These are phyloP conservation scores for Kodamaea fungicola DNA, from an alignment of 1,139 yeast genomes.

Conservation along the genomic window DNA sequence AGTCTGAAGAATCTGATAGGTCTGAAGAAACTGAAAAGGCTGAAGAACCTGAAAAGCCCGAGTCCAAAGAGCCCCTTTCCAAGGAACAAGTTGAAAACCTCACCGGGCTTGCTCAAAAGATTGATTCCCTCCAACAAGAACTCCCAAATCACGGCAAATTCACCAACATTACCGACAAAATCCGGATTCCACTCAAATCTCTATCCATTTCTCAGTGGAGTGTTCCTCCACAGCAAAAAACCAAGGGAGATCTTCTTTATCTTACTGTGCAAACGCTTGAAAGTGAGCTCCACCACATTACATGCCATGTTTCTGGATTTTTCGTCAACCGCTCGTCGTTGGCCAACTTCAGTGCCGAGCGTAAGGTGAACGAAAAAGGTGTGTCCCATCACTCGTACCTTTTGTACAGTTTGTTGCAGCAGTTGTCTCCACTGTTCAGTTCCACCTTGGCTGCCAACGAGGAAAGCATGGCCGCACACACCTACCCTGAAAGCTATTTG, in stretches of 20 bases:
- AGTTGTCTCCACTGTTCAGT: conserved; percentile 52
- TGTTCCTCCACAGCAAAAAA: conserved; percentile 61
- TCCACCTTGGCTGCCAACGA: conserved; percentile 39
- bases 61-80: conserved; percentile 1
- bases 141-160: conserved; percentile 11
- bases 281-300: conserved; percentile 72
- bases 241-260: conserved; percentile 79
- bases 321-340: conserved; percentile 68
- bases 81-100: conserved; percentile 5
- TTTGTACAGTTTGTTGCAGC: conserved; percentile 49
- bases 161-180: conserved; percentile 19
- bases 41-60: conserved; percentile 14
- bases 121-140: conserved; percentile 8
- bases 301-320: conserved; percentile 77
- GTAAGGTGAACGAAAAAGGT: conserved; percentile 41
- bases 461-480: conserved; percentile 42
- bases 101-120: conserved; percentile 7
- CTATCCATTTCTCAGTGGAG: conserved; percentile 79
- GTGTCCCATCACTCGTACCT: conserved; percentile 40
- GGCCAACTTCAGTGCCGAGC: conserved; percentile 65
- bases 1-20: conserved; percentile 7
- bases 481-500: conserved; percentile 53
- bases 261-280: conserved; percentile 75
- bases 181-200: conserved; percentile 47
- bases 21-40: conserved; percentile 10